Evolutionary conservation across 176 grass and related monocot species (phyloP), one percentile per base, ranked within the genome.

Genomic region (Thinopyrum elongatum): DNA sequence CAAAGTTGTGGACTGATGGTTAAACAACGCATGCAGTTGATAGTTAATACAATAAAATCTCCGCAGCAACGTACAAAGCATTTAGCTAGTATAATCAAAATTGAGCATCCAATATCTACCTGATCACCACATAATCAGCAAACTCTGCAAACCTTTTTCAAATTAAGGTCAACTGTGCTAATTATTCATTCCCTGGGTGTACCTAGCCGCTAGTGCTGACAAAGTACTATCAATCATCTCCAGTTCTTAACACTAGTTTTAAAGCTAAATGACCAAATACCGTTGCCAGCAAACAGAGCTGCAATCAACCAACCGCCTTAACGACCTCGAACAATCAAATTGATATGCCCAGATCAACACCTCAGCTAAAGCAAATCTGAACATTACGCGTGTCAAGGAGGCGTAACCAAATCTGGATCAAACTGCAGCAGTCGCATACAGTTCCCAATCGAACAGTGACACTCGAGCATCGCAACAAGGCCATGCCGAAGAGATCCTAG

Each of bases 381-480:
- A 78, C 23, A 67, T 33, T 58, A 29, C 7, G 16, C 62, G 76
- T 29, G 70, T 29, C 41, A 73, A 65, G 31, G 28, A 80, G 7
- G 47, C 22, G 46, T 42, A 35, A 68, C 44, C 21, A 23, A 84
- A 65, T 84, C 22, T 57, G 19, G 67, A 74, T 60, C 57, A 31
- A 57, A 85, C 10, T 35, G 16, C 66, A 8, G 49, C 34, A 71
- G 71, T 78, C 70, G 35, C 63, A 89, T 51, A 68, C 33, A 15
- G 21, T 30, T 17, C 29, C 10, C 81, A 76, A 79, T 80, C 67
- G 27, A 90, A 86, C 75, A 80, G 65, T 87, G n/a, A 10, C 53
- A 23, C 28, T 25, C 3, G 2, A 55, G 49, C 39, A 38, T 28
- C 28, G 23, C 4, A 21, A 42, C 10, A 61, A 38, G 49, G 8